Evolutionary conservation across 805 yeast species (phyloP).

Genomic region (Ascoidea rubescens): DNA sequence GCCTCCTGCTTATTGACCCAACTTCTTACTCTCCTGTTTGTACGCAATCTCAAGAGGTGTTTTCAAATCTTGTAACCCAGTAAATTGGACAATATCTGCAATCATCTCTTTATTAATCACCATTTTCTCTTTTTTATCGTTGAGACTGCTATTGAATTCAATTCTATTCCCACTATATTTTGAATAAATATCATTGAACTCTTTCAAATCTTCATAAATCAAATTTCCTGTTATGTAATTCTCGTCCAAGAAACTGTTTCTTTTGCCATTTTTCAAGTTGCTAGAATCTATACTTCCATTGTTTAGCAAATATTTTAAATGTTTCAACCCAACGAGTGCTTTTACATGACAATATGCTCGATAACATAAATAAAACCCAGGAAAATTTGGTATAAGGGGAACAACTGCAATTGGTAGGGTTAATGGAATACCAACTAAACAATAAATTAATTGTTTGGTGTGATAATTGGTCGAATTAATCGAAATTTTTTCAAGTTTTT

Average conservation of each 20-base stretch:
- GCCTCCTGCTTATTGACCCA: constrained; percentile 2
- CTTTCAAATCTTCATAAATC: not conserved
- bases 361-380: constrained; percentile 31
- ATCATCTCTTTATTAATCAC: constrained; percentile 3
- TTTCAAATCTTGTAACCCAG: constrained; percentile 17
- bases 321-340: constrained; percentile 26
- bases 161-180: not conserved
- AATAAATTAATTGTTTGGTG: constrained; percentile 20
- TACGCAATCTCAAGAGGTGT: constrained; percentile 24
- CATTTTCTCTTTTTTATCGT: not conserved
- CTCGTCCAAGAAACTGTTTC: no score
- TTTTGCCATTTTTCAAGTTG: not conserved
- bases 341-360: constrained; percentile 30
- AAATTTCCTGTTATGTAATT: constrained; percentile 1
- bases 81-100: constrained; percentile 2
- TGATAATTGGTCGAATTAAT: constrained; percentile 15
- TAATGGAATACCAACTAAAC: constrained; percentile 28
- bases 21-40: constrained; percentile 21
- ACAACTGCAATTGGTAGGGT: constrained; percentile 28
- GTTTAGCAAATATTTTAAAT: constrained; percentile 25
- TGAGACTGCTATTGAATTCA: not conserved
- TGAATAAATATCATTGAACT: constrained; percentile 1
- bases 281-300: not conserved
- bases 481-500: constrained; percentile 18
- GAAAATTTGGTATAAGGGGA: constrained; percentile 32